Base-by-base conservation (phyloP, 1,139 yeast species). In the Suhomyces chickasaworum region DNA sequence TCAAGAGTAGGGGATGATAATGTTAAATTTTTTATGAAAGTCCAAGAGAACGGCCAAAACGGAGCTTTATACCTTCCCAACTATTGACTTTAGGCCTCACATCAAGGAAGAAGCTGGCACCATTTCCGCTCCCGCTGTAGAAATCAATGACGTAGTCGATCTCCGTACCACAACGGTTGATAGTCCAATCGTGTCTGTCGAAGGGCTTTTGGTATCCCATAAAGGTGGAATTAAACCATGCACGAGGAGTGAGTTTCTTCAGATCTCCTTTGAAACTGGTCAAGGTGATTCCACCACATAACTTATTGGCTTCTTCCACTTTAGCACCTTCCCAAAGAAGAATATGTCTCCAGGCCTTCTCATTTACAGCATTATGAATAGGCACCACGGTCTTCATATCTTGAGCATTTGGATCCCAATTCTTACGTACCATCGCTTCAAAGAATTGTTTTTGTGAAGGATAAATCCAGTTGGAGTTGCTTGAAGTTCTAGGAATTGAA, bases 301-400 rank as follows among this genome's bases (percentile, higher is more conserved):
- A 55, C 35, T 58, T 48, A 3, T 58, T 41, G 5, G 75, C 60
- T 5, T 81, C 83, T 12, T 83, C 80, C 16, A 84, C 80, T 57
- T 78, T 70, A 1, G 77, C 71, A 18, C 72, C 64, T 64, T 93
- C 99, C 99, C 99, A 93, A 58, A 77, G 69, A 58, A 83, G 64
- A 30, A 93, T 89, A 60, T 88, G 91, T 49, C 67, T 68, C 99
- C 99, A 93, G 2, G 96, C 96, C 48, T 89, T 71, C 65, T 93
- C 99, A 62, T 93, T 93, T 27, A 93, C 98, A 29, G 89, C 82
- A 61, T 93, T 93, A 64, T 93, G 99, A 39, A 93, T 86, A 1
- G 98, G 98, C 2, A 93, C 96, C 32, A 93, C 89, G 0, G 95
- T 80, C 54, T 81, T 74, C 98, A 93, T 93, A 61, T 91, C 98